Conservation (phyloP, 202 grass and related monocot genomes). For the Musa balbisiana region DNA sequence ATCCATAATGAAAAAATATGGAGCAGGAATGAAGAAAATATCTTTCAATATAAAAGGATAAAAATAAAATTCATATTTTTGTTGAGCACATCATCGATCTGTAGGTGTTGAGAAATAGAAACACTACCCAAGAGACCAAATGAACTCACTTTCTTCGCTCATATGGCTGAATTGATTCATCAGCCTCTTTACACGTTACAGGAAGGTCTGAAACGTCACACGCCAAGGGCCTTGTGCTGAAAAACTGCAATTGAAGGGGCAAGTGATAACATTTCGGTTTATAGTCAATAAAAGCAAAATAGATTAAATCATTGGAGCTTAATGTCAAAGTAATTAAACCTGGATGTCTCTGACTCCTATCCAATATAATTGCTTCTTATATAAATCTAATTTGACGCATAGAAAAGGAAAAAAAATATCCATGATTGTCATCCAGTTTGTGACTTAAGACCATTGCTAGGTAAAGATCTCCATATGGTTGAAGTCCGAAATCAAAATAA, state of each 20-base stretch:
- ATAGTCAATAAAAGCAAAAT: background rate
- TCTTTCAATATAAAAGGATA: background rate
- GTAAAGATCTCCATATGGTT: no score
- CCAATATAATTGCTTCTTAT: no score
- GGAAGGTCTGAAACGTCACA: conserved; percentile 45
- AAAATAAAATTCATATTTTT: no score
- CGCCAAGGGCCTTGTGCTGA: conserved; percentile 35
- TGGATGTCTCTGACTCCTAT: no score
- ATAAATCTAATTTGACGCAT: no score
- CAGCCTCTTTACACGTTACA: conserved; percentile 38
- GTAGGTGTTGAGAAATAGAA: background rate
- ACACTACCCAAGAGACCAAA: background rate
- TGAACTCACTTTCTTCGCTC: conserved; percentile 36
- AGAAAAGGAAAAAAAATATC: no score
- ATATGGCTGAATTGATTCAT: conserved; percentile 10
- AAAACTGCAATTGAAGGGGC: conserved; percentile 33
- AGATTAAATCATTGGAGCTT: background rate
- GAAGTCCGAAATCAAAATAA: no score
- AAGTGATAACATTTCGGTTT: background rate
- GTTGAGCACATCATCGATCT: no score
- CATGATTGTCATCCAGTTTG: no score
- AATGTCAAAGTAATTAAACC: background rate
- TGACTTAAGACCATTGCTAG: no score
- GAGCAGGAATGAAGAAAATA: background rate
- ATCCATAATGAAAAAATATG: no score